These are phyloP conservation scores for Lotmaria passim DNA, from an alignment of 208 protist species.

Conservation along the genomic window DNA sequence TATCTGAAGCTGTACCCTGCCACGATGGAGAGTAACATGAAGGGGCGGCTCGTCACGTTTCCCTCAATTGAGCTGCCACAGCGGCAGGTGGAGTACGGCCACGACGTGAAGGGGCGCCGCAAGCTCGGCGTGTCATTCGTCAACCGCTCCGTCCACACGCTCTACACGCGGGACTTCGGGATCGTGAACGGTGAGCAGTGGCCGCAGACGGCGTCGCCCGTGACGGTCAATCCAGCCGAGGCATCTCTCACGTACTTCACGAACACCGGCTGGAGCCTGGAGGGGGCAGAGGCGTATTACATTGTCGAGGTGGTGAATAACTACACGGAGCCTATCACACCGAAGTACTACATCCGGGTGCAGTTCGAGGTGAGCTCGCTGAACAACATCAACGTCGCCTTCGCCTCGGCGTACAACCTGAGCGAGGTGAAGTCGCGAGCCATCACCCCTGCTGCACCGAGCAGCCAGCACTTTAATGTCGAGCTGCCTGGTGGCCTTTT, in stretches of 20 bases:
- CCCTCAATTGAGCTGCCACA: conserved; percentile 53
- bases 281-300: conserved; percentile 73
- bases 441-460: conserved; percentile 28
- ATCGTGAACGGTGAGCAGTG: conserved; percentile 63
- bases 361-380: conserved; percentile 76
- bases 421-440: conserved; percentile 50
- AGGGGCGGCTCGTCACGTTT: conserved; percentile 32
- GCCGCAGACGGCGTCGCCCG: conserved; percentile 44
- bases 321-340: conserved; percentile 33
- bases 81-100: conserved; percentile 47
- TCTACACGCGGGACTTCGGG: conserved; percentile 36
- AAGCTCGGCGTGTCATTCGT: conserved; percentile 63
- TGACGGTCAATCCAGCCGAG: conserved; percentile 50
- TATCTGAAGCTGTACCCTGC: conserved; percentile 53
- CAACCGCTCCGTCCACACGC: conserved; percentile 52
- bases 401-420: conserved; percentile 39
- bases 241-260: conserved; percentile 75
- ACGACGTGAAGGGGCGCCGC: conserved; percentile 49
- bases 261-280: conserved; percentile 65
- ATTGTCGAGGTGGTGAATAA: conserved; percentile 68
- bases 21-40: neutral
- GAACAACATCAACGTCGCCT: conserved; percentile 61
- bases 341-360: conserved; percentile 56
- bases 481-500: conserved; percentile 44
- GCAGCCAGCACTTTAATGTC: conserved; percentile 34